Evolutionary conservation across 2,329 filamentous ascomycete species (phyloP), one percentile per base, ranked within the genome.

Genomic region (Clonostachys solani): DNA sequence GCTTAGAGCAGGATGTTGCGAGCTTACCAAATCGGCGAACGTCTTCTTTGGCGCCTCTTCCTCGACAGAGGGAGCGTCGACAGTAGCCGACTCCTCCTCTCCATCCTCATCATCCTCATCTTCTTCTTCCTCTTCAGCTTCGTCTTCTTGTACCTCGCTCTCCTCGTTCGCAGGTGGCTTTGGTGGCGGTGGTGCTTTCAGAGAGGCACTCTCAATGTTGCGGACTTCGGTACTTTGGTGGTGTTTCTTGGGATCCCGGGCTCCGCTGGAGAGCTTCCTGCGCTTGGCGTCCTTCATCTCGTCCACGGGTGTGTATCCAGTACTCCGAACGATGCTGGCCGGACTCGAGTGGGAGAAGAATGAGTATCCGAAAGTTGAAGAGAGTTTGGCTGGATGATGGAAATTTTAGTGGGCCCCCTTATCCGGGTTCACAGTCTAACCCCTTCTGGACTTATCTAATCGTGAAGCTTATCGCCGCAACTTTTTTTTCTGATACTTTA

Each of bases 1-100:
- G n/a, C n/a, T 45, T 36, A 8, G 12, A 43, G 45, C 23, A 29
- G 5, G n/a, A 35, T 19, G 19, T 7, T 3, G 18, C 9, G 19
- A n/a, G 35, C 68, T 33, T 62, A 80, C 77, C 41, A 89, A 64
- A 34, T 89, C 85, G 47, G 78, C 81, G 59, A 89, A 89, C 0
- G 81, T 82, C 67, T 85, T 86, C 23, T 38, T 38, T 40, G 60
- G 60, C 41, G 53, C 49, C n/a, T 47, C 49, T 18, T 33, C 23
- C 29, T 66, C 60, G 29, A 55, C 47, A 2, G 61, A 60, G 29
- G 61, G 54, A 15, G 50, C 58, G 40, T 69, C 65, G 38, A 65
- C 35, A 37, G 66, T 67, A 12, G 57, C 60, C 5, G 65, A 68
- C 47, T 63, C 60, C 47, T 65, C 64, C 45, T 64, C 63, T 23